Evolutionary conservation across 2,329 filamentous ascomycete species (phyloP), one percentile per base, ranked within the genome.

Genomic region (Ophiostoma sp.): DNA sequence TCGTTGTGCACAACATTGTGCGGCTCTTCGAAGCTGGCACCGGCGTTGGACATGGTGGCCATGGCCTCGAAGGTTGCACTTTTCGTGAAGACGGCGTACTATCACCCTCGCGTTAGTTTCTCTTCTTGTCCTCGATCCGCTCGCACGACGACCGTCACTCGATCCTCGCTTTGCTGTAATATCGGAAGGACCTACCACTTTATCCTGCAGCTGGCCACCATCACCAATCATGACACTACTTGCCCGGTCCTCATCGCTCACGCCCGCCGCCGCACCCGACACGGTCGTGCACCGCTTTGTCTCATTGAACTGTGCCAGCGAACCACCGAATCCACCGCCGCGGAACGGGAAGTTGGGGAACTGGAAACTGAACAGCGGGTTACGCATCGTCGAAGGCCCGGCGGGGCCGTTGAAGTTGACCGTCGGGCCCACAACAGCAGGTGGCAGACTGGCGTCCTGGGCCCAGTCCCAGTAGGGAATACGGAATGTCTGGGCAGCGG

Each of bases 381-480:
- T 90, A 19, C 77, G 75, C 5, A 84, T 75, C 1, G 78, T 79
- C 36, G 72, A 77, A 33, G 45, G 71, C 33, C 79, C 80, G 0
- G 71, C 55, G 2, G 79, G 78, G 17, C 76, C 75, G 39, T 76
- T 78, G 59, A 79, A 75, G 0, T 72, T 72, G 59, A 80, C 50
- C 12, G 75, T 76, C 33, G 78, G 77, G 1, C 79, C 78, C 2
- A 80, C 83, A n/a, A 75, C 78, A 11, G 82, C 82, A 0, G 77
- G 75, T 3, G 87, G 87, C 2, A 89, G 81, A n/a, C 76, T 74
- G 3, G 82, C 75, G 45, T 84, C 78, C 2, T 76, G 74, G 1
- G 82, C 86, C 87, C 86, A 89, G 79, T 89, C 87, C 87, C 87
- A 89, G 79, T 82, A 88, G 1, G 87, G 86, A 15, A 83, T 78